phyloP scores from a whole-genome alignment of 73 alveolate species.

The Paramecium pentaurelia region DNA sequence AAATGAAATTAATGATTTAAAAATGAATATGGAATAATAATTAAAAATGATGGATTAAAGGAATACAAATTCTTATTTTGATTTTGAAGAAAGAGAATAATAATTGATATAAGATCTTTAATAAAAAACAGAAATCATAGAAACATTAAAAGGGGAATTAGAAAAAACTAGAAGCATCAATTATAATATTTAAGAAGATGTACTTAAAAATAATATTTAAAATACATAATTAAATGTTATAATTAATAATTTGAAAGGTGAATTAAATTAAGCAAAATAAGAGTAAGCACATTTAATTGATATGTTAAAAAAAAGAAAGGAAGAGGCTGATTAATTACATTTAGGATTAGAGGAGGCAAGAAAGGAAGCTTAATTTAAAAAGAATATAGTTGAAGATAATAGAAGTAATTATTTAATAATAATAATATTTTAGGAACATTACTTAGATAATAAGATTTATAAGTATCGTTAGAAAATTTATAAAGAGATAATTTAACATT shows the following conservation, averaged over 20 bases:
- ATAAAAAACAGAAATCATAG: background rate
- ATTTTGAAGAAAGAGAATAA: constrained; percentile 23
- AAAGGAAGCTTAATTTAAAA: background rate
- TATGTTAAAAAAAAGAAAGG: constrained; percentile 14
- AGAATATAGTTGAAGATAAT: background rate
- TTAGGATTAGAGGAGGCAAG: background rate
- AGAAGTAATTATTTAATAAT: background rate
- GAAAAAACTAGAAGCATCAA: constrained; percentile 9
- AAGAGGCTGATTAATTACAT: background rate
- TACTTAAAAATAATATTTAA: background rate
- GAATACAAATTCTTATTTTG: background rate
- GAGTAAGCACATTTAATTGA: background rate
- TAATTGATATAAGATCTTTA: background rate
- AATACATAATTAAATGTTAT: background rate
- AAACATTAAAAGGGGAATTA: background rate
- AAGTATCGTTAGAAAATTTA: background rate
- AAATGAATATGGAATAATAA: background rate
- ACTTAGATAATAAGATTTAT: constrained; percentile 16
- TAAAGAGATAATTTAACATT: background rate
- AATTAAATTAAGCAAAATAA: background rate
- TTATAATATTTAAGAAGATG: background rate
- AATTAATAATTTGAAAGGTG: background rate
- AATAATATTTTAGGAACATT: background rate
- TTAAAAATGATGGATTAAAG: background rate
- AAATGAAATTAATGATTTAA: background rate